Base-by-base conservation (phyloP, 2,329 filamentous ascomycete species). In the Plenodomus tracheiphilus region DNA sequence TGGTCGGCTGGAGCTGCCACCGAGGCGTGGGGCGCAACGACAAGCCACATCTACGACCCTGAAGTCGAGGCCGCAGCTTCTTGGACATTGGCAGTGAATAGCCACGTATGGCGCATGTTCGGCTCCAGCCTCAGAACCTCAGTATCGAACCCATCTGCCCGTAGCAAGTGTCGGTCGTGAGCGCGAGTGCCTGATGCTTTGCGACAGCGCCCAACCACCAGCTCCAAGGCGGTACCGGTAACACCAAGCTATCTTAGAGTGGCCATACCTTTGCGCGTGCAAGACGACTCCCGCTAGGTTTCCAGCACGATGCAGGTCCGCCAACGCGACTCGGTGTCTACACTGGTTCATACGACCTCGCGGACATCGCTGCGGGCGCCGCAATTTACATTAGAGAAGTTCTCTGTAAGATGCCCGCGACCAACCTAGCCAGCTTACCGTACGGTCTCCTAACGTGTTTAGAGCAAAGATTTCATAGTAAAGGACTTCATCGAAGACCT, bases 401-500 rank as follows among this genome's bases (percentile, higher is more conserved):
- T 81, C 70, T 76, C 77, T 39, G 72, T 75, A 53, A 53, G 65
- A 36, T 43, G 16, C 18, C 20, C n/a, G 28, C 28, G 28, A 10
- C 9, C 4, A 15, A 4, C 28, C 7, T 10, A 32, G 11, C 11
- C 8, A 15, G 4, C 28, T 15, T 25, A 5, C 28, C 13, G 15
- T 32, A 4, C 15, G 28, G 28, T 8, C 25, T 37, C 41, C 54
- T 65, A 44, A 65, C 47, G 22, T 37, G 34, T 9, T 20, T 46
- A 71, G 66, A 78, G 71, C 59, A 77, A 76, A 62, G 94, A 97
- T 75, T 99, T 97, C 68, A 97, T 97, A 56, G 93, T 97, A 59
- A 91, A 96, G 67, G 94, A 99, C 76, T 99, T 99, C 70, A 87
- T 99, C 63, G 95, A 99, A 71, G 85, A 87, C 43, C 85, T 99